These are phyloP conservation scores for Venturia effusa DNA, from an alignment of 2,329 filamentous ascomycete genomes.

Conservation along the genomic window DNA sequence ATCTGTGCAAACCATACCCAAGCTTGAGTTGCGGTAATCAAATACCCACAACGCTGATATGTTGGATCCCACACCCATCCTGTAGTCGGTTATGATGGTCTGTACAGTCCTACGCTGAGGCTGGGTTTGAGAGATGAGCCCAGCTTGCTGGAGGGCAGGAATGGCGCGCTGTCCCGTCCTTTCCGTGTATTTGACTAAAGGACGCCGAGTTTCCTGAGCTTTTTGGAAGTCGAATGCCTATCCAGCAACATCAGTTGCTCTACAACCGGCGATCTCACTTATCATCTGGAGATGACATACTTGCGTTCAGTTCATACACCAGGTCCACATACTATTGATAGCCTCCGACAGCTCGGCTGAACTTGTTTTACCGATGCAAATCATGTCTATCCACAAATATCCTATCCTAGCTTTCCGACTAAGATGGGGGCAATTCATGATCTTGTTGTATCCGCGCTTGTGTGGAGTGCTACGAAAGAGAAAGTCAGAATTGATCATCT, in stretches of 20 bases:
- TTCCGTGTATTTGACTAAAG: no score
- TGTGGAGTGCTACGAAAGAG: constrained; percentile 2
- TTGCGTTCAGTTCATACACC: constrained; percentile 11
- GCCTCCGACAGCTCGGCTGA: constrained; percentile 5
- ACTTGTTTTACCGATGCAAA: constrained; percentile 9
- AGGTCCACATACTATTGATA: constrained; percentile 10
- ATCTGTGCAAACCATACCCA: not conserved
- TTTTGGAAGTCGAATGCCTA: no score
- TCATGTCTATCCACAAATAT: constrained; percentile 12
- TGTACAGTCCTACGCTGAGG: no score
- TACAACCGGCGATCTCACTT: constrained; percentile 4
- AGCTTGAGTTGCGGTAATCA: no score
- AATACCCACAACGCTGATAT: not conserved
- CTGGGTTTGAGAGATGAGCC: no score
- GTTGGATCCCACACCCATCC: constrained; percentile 14
- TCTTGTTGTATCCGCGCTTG: constrained; percentile 3
- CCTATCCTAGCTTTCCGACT: constrained; percentile 13
- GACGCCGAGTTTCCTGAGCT: no score
- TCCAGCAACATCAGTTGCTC: not conserved
- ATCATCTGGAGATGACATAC: constrained; percentile 12
- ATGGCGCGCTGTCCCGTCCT: no score
- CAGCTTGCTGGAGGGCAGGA: no score
- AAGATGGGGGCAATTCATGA: constrained; percentile 7
- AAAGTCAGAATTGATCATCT: no score
- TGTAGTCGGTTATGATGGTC: no score